These are phyloP conservation scores for Penicillium argentinense DNA, from an alignment of 495 filamentous ascomycete genomes.

Conservation along the genomic window DNA sequence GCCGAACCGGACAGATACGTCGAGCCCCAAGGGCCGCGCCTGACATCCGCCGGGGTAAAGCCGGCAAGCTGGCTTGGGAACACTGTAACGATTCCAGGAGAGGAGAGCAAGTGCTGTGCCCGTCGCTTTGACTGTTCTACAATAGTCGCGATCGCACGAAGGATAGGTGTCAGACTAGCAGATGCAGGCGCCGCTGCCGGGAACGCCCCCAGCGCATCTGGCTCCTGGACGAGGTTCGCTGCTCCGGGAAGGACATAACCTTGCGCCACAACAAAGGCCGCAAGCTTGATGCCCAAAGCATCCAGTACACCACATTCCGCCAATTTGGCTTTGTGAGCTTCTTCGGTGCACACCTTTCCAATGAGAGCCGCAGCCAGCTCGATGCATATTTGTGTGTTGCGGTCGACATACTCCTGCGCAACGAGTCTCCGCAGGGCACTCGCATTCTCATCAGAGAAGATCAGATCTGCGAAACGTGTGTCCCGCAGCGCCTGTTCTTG, in stretches of 20 bases:
- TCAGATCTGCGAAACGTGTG: constrained; percentile 56
- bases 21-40: constrained; percentile 45
- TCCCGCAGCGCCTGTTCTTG: constrained; percentile 42
- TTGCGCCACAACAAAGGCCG: constrained; percentile 66
- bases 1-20: constrained; percentile 46
- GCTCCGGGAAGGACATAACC: constrained; percentile 63
- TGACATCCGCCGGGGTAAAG: constrained; percentile 44
- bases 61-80: constrained; percentile 57
- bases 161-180: constrained; percentile 63
- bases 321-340: constrained; percentile 66
- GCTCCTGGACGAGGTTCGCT: constrained; percentile 36
- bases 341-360: constrained; percentile 63
- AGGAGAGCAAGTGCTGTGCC: constrained; percentile 73
- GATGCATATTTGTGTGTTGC: constrained; percentile 63
- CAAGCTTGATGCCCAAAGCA: constrained; percentile 72
- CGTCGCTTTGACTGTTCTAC: constrained; percentile 77
- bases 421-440: constrained; percentile 63
- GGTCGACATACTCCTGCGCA: constrained; percentile 50
- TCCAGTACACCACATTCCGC: constrained; percentile 75
- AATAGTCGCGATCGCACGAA: constrained; percentile 81
- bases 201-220: constrained; percentile 33
- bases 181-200: constrained; percentile 55
- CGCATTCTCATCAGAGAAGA: constrained; percentile 64
- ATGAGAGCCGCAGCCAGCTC: constrained; percentile 68
- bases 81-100: constrained; percentile 69